Conservation (phyloP, 441 rosid genomes). For the Jatropha podagrica region DNA sequence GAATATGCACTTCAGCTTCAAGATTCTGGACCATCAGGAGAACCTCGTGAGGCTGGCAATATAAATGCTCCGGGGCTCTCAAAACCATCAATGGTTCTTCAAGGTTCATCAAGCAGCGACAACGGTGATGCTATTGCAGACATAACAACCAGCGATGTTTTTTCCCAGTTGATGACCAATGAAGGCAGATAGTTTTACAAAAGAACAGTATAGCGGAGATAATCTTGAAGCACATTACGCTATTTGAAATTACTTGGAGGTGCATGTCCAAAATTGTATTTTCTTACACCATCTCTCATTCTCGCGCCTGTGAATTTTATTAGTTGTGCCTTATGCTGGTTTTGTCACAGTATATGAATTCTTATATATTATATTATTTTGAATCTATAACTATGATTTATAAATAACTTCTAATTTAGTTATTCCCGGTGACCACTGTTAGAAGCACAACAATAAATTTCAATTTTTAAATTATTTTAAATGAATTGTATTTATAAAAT, state of each 20-base stretch:
- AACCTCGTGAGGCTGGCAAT: conserved; percentile 36
- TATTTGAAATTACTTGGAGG: neutral
- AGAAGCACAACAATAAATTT: no score
- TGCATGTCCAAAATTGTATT: neutral
- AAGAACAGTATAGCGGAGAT: neutral
- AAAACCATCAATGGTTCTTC: conserved; percentile 24
- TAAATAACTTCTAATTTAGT: no score
- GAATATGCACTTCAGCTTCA: conserved; percentile 75
- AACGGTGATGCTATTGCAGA: conserved; percentile 48
- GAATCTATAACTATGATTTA: no score
- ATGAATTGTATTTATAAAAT: no score
- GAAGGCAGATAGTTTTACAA: conserved; percentile 58
- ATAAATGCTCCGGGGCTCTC: conserved; percentile 14
- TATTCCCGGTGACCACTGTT: no score
- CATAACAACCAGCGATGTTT: conserved; percentile 53
- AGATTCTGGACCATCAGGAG: conserved; percentile 46
- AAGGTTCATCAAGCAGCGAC: conserved; percentile 29
- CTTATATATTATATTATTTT: no score
- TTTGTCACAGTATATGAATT: neutral
- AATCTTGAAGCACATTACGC: neutral
- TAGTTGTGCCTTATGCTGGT: neutral
- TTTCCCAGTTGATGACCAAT: conserved; percentile 80
- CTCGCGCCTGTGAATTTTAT: neutral
- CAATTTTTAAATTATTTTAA: no score
- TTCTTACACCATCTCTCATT: neutral